phyloP scores from a whole-genome alignment of 2,329 filamentous ascomycete genomes.

The Colletotrichum tropicicola region DNA sequence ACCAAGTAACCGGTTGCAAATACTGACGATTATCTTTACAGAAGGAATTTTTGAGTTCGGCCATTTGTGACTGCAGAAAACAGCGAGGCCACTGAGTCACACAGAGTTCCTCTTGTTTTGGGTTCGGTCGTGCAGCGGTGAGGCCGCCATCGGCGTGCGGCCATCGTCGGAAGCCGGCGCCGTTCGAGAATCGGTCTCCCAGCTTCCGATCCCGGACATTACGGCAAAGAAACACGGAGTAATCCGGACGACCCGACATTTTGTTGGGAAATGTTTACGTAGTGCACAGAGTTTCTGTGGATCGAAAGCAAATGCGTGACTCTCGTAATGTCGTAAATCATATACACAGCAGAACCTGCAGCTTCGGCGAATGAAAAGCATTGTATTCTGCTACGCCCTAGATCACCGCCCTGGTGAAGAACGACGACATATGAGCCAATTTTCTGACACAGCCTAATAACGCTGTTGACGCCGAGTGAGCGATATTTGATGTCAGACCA shows the following conservation, averaged over 20 bases:
- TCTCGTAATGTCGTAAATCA: too few species aligned
- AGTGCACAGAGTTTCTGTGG: background rate
- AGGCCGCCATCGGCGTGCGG: too few species aligned
- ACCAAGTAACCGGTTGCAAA: too few species aligned
- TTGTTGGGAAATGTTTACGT: background rate
- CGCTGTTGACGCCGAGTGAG: background rate
- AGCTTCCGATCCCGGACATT: constrained; percentile 14
- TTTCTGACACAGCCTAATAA: background rate
- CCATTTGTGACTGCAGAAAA: too few species aligned
- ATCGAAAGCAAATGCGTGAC: too few species aligned
- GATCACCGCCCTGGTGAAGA: too few species aligned
- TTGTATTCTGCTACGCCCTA: background rate
- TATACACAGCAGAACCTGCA: background rate
- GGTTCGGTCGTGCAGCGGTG: too few species aligned
- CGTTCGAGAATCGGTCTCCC: background rate
- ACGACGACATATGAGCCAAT: too few species aligned
- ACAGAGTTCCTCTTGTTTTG: too few species aligned
- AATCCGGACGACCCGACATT: background rate
- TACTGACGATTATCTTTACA: too few species aligned
- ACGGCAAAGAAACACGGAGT: background rate
- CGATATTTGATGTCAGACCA: background rate
- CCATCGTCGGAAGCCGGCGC: constrained; percentile 17
- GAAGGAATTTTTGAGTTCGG: too few species aligned
- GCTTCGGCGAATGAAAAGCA: background rate
- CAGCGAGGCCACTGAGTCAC: too few species aligned